Percentiles rank a stretch among this genome's conserved stretches.
Conservation (phyloP, 148 eudicot genomes). For the Silene uniflora region DNA sequence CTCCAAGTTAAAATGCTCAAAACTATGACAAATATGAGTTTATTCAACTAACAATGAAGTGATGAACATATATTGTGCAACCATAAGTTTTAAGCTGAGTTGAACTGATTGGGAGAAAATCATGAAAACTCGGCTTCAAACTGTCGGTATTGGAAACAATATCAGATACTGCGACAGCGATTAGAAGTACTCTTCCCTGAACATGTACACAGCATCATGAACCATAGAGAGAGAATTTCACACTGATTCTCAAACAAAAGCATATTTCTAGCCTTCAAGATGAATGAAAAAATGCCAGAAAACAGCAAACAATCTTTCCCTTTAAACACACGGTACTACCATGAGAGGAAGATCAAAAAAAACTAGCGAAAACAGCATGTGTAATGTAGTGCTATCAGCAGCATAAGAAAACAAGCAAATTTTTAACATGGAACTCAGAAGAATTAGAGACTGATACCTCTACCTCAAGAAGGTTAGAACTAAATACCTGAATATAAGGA, state of each 20-base stretch:
- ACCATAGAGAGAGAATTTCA: background rate
- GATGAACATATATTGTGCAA: background rate
- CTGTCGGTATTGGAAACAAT: background rate
- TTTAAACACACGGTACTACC: background rate
- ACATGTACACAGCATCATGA: background rate
- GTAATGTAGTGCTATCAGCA: background rate
- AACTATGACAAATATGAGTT: background rate
- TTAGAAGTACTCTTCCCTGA: background rate
- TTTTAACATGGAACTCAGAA: background rate
- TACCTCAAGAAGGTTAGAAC: background rate
- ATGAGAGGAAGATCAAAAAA: background rate
- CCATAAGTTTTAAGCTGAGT: background rate
- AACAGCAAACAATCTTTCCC: background rate
- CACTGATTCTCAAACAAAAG: background rate
- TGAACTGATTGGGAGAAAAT: background rate
- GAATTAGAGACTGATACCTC: background rate
- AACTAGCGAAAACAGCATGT: background rate
- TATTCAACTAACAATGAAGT: background rate
- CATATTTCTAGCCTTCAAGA: background rate
- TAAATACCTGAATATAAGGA: slow-evolving; percentile 81
- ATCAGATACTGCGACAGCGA: background rate
- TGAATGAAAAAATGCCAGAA: background rate
- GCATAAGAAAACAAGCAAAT: slow-evolving; percentile 3
- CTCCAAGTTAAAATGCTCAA: too few relatives aligned
- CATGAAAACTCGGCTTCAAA: background rate